phyloP scores from a whole-genome alignment of 257 asterid species.

The Solanum okadae region DNA sequence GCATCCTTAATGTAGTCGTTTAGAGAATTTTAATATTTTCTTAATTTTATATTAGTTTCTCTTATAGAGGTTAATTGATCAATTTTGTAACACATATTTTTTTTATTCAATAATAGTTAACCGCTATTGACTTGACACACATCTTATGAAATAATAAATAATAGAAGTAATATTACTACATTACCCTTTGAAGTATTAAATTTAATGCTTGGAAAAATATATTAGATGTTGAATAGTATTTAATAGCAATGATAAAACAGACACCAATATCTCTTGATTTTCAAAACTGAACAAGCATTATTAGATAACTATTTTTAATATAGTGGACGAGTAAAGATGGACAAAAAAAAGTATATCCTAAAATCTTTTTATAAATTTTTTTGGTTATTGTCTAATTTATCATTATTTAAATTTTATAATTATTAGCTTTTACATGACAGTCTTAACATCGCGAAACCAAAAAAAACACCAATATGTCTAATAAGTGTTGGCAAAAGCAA shows the following conservation, averaged over 20 bases:
- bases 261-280: not conserved
- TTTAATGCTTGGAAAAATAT: too few species aligned
- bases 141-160: not conserved
- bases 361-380: not conserved
- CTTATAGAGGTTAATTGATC: not conserved
- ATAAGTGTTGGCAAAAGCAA: not conserved
- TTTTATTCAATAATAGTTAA: too few species aligned
- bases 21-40: not conserved
- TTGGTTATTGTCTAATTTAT: not conserved
- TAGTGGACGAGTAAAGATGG: too few species aligned
- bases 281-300: too few species aligned
- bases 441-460: too few species aligned
- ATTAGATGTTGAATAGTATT: not conserved
- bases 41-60: not conserved
- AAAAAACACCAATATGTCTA: too few species aligned
- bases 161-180: too few species aligned
- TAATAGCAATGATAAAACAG: too few species aligned
- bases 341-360: not conserved
- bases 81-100: not conserved
- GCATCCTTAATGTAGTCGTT: not conserved
- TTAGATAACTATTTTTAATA: too few species aligned
- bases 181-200: too few species aligned
- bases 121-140: not conserved
- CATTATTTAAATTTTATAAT: not conserved
- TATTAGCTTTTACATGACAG: not conserved